Conservation (phyloP, 768 basidiomycete genomes). For the Rhizopogon sp. region DNA sequence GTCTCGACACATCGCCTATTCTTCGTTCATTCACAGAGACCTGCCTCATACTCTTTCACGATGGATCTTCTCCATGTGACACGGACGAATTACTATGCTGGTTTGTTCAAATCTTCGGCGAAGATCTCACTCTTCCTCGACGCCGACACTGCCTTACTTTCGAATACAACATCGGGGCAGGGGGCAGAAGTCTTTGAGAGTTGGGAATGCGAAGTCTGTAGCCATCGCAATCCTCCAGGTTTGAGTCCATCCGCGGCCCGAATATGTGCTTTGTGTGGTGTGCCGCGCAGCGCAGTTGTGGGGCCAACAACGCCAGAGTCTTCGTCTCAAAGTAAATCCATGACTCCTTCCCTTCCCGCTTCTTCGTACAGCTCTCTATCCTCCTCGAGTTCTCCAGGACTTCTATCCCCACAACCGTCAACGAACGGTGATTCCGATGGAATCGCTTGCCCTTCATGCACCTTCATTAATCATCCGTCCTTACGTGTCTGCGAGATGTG, state of each 20-base stretch:
- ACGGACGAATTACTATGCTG: constrained; percentile 85
- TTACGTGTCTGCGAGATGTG: constrained; percentile 84
- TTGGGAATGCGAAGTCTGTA: constrained; percentile 92
- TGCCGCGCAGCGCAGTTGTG: constrained; percentile 46
- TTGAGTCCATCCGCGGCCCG: constrained; percentile 61
- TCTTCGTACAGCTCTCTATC: constrained; percentile 27
- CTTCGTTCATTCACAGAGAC: constrained; percentile 57
- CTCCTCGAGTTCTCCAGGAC: constrained; percentile 13
- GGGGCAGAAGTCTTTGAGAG: constrained; percentile 36
- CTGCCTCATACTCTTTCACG: constrained; percentile 55
- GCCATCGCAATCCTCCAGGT: constrained; percentile 73
- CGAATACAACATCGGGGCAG: constrained; percentile 23
- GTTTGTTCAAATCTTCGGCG: constrained; percentile 83
- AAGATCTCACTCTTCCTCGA: constrained; percentile 80
- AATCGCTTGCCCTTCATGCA: constrained; percentile 80
- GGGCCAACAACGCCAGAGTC: constrained; percentile 14
- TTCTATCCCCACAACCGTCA: constrained; percentile 14
- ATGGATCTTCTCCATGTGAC: constrained; percentile 59
- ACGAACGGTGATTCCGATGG: constrained; percentile 21
- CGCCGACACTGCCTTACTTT: constrained; percentile 18
- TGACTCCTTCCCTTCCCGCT: constrained; percentile 35
- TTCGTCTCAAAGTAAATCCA: constrained; percentile 27
- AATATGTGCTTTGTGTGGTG: constrained; percentile 81
- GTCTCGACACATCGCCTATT: constrained; percentile 83
- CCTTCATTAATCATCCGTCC: constrained; percentile 84